Evolutionary conservation across 371 early-diverging fungal genomes (phyloP).

Genomic region (Rhizopus arrhizus): DNA sequence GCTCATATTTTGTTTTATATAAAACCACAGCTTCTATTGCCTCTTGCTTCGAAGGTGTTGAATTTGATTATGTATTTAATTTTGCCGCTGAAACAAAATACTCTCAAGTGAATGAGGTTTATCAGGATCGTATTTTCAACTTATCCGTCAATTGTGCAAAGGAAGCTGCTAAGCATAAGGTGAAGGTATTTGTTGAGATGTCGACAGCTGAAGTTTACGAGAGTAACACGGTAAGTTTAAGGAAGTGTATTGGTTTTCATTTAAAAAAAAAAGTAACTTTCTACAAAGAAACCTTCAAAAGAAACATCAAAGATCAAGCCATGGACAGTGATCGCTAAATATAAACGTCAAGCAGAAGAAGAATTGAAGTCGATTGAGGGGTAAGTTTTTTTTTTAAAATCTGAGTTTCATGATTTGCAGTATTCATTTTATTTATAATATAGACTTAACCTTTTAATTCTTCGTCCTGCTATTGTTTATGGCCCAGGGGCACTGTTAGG

Average conservation of each 20-base stretch:
- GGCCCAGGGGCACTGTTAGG: conserved; percentile 80
- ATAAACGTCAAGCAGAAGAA: conserved; percentile 82
- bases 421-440: background rate
- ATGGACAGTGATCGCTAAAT: conserved; percentile 80
- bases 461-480: conserved; percentile 90
- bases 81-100: conserved; percentile 91
- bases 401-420: background rate
- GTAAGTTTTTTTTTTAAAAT: conserved; percentile 16
- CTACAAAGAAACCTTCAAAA: conserved; percentile 63
- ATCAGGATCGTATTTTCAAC: conserved; percentile 82
- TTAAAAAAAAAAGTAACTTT: background rate
- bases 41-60: conserved; percentile 73
- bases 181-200: conserved; percentile 77
- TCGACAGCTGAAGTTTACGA: conserved; percentile 92
- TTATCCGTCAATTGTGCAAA: conserved; percentile 77
- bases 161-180: conserved; percentile 79
- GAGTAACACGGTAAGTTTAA: conserved; percentile 60
- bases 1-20: background rate
- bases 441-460: conserved; percentile 75
- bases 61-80: conserved; percentile 88
- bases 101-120: conserved; percentile 81
- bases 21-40: conserved; percentile 60
- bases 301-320: conserved; percentile 80
- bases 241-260: background rate
- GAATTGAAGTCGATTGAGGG: conserved; percentile 66